Base-by-base conservation (phyloP, 495 filamentous ascomycete species). In the Saxispiralis lemnorum region DNA sequence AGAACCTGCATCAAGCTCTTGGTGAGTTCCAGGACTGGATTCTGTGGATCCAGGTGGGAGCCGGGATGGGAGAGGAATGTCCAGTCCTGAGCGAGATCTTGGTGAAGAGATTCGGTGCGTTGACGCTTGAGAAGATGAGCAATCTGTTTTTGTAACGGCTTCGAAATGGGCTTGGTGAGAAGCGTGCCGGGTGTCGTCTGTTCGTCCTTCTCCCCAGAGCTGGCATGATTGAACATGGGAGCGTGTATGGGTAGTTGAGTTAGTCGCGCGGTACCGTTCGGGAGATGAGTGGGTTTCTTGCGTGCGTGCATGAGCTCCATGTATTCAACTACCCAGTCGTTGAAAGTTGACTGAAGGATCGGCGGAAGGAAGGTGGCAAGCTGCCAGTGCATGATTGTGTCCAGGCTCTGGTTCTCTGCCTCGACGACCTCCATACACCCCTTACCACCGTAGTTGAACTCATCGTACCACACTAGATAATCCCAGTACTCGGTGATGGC, bases 401-500 rank as follows among this genome's bases (percentile, higher is more conserved):
- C 83, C 15, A 99, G 70, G n/a, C 73, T 66, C 58, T 95, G 86
- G 24, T 81, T 72, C 39, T 94, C 88, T 31, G 69, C 67, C 55
- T 92, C 89, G 20, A 79, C 68, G 10, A 95, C 83, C 51, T 89
- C 73, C 24, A 75, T 71, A 55, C 81, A 89, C 2, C 83, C 92
- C 55, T 89, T 93, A 43, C 89, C 89, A 41, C 89, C 89, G 58
- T 95, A 94, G 61, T 99, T 99, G 65, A 86, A 89, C 62, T 93
- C 86, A 58, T 99, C 89, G 48, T 95, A 95, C 89, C 89, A 99
- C n/a, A 93, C 77, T 0, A 99, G 76, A 59, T 95, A 96, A 56
- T 99, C 89, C 89, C 89, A 99, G 58, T 96, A 99, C 58, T 99
- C 89, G 52, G 87, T 93, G 58, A 99, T 93, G 51, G 95, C 83